A percentile compares a stretch with the other conserved stretches of the same genome.
These are phyloP conservation scores for Collybia nuda DNA, from an alignment of 768 basidiomycete species.

Conservation along the genomic window DNA sequence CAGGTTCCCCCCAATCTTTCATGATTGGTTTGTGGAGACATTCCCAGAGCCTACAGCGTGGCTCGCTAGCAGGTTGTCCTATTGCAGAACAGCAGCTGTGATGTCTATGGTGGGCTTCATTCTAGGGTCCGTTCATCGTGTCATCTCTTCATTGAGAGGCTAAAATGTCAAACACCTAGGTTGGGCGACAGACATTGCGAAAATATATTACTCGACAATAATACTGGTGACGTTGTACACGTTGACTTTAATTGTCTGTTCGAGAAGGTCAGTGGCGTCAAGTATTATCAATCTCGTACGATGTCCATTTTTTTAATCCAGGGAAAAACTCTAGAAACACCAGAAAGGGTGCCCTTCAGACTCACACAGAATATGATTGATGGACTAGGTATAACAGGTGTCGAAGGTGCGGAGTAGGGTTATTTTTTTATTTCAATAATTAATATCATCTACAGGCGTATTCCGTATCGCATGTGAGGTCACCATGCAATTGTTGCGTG, in stretches of 20 bases:
- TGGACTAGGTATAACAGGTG: constrained; percentile 88
- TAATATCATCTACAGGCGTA: constrained; percentile 50
- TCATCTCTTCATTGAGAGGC: not conserved
- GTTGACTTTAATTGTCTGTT: constrained; percentile 99
- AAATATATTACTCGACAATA: constrained; percentile 90
- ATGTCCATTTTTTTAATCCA: constrained; percentile 11
- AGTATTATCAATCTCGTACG: not conserved
- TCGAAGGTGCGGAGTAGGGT: constrained; percentile 65
- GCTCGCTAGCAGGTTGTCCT: constrained; percentile 85
- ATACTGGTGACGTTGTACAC: constrained; percentile 89
- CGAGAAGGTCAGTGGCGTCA: constrained; percentile 65
- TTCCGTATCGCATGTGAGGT: constrained; percentile 92
- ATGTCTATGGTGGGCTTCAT: constrained; percentile 99
- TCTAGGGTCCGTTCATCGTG: constrained; percentile 63
- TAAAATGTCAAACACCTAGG: constrained; percentile 38
- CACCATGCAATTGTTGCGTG: constrained; percentile 80
- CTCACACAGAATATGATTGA: constrained; percentile 92
- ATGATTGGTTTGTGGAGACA: constrained; percentile 96
- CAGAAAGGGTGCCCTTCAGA: constrained; percentile 92
- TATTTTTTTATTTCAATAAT: not conserved
- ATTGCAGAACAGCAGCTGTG: constrained; percentile 88
- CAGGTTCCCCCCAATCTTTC: constrained; percentile 85
- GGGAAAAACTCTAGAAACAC: constrained; percentile 84
- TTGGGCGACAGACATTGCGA: constrained; percentile 97
- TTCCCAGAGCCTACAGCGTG: constrained; percentile 97